phyloP scores from a whole-genome alignment of 2,329 filamentous ascomycete species.

The Dendryphion nanum region DNA sequence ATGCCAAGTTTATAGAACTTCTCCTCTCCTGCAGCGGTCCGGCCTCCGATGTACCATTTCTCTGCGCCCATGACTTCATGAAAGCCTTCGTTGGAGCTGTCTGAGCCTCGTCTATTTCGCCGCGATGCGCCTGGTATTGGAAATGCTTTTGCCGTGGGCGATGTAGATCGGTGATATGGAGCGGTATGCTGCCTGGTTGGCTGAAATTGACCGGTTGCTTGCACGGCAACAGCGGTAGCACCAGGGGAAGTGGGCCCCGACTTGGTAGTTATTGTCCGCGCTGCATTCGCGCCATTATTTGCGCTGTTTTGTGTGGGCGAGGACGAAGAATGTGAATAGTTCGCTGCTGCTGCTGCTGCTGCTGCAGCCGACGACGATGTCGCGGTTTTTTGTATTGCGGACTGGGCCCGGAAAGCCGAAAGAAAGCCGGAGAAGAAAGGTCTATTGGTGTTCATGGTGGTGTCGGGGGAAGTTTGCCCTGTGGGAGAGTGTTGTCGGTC shows the following conservation, averaged over 20 bases:
- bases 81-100: conserved; percentile 74
- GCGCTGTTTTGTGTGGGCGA: conserved; percentile 37
- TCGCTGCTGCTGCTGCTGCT: conserved; percentile 26
- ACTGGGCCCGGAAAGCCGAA: conserved; percentile 65
- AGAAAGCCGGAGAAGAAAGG: conserved; percentile 68
- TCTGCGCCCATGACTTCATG: conserved; percentile 69
- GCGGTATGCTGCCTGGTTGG: conserved; percentile 41
- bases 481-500: conserved; percentile 20
- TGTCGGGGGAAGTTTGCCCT: conserved; percentile 13
- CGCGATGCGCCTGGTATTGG: conserved; percentile 34
- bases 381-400: conserved; percentile 57
- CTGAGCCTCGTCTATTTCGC: conserved; percentile 62
- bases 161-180: conserved; percentile 39
- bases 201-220: conserved; percentile 39
- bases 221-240: conserved; percentile 40
- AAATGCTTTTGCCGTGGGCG: conserved; percentile 34
- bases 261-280: conserved; percentile 41
- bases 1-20: conserved; percentile 79
- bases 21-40: conserved; percentile 75
- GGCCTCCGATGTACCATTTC: conserved; percentile 79
- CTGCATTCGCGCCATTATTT: conserved; percentile 39
- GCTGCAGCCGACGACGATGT: conserved; percentile 40
- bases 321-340: conserved; percentile 33
- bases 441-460: conserved; percentile 62
- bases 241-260: conserved; percentile 29